phyloP scores from a whole-genome alignment of 2,329 filamentous ascomycete genomes.

The Dryadomyces sulphureus region DNA sequence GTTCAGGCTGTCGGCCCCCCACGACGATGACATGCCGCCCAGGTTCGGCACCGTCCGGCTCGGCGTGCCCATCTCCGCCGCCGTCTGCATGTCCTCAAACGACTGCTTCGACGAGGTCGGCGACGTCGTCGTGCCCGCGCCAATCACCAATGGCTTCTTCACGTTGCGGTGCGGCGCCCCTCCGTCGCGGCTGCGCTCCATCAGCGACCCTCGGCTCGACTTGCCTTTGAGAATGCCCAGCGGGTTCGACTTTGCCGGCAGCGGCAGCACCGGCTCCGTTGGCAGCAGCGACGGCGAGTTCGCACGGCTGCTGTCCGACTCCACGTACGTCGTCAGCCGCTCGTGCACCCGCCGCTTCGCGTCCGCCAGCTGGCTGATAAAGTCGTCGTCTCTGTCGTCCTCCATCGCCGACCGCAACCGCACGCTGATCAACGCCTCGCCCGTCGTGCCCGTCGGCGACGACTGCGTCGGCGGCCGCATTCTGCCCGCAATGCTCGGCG shows the following conservation, averaged over 20 bases:
- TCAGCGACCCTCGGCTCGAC: slow-evolving; percentile 52
- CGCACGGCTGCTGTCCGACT: slow-evolving; percentile 37
- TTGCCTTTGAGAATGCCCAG: slow-evolving; percentile 51
- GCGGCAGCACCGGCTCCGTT: slow-evolving; percentile 20
- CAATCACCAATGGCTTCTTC: slow-evolving; percentile 48
- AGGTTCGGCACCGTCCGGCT: neutral
- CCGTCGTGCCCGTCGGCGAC: no score
- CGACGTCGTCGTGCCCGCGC: slow-evolving; percentile 24
- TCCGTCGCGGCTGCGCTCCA: slow-evolving; percentile 27
- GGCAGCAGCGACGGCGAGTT: slow-evolving; percentile 26
- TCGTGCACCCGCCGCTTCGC: slow-evolving; percentile 59
- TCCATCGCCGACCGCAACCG: slow-evolving; percentile 19
- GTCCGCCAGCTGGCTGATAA: slow-evolving; percentile 57
- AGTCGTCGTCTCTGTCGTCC: slow-evolving; percentile 48
- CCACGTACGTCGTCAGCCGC: slow-evolving; percentile 53
- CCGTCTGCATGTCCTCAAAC: slow-evolving; percentile 16
- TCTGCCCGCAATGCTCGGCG: no score
- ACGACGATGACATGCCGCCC: neutral
- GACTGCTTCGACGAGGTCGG: slow-evolving; percentile 23
- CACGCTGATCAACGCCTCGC: neutral
- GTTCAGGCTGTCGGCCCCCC: neutral
- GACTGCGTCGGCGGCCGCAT: no score
- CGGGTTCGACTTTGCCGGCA: slow-evolving; percentile 32
- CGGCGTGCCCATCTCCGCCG: neutral
- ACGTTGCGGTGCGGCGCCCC: slow-evolving; percentile 36